Evolutionary conservation across 2,329 filamentous ascomycete genomes (phyloP), one percentile per base, ranked within the genome.

Genomic region (Nigrospora oryzae): DNA sequence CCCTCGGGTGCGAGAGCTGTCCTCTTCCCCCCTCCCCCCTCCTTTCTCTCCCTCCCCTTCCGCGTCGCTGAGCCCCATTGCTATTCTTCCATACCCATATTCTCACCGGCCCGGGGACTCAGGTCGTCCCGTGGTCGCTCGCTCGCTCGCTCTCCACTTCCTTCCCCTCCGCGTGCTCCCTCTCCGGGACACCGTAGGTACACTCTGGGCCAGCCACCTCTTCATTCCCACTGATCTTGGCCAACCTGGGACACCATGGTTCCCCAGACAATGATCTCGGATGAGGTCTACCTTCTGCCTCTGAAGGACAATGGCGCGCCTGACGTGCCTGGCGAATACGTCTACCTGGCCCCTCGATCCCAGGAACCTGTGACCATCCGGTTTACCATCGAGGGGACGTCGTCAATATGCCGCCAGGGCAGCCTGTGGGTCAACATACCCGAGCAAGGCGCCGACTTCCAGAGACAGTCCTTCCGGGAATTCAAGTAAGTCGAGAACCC

Each of bases 341-440:
- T 97, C 58, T 95, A 95, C 64, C 74, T 98, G 37, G 85, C 89
- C 1, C 83, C 93, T 15, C 69, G 69, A 52, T 83, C 86, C 15
- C 77, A 75, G 36, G 75, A 84, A n/a, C 85, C 85, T 36, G 84
- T 97, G 58, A 78, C 78, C 43, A 73, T 96, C 46, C 84, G 91
- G 48, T 95, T 98, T 65, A 81, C 89, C 54, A 91, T 96, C 55
- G 86, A 96, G 66, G 90, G 93, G 50, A 91, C 89, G 46, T 95
- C 91, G 62, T 95, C 91, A 50, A 93, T 98, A 71, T 96, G 90
- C 65, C 81, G 89, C 54, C 76, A 95, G 67, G 93, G 94, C 48
- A 96, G 87, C 61, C 75, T 98, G 51, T 98, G 93, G 91, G 85
- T 95, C 59, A 98, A 98, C 64, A 86, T 97, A 49, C 93, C 93